Evolutionary conservation across 176 grass and related monocot species (phyloP).

Genomic region (Ampelocalamus luodianensis): DNA sequence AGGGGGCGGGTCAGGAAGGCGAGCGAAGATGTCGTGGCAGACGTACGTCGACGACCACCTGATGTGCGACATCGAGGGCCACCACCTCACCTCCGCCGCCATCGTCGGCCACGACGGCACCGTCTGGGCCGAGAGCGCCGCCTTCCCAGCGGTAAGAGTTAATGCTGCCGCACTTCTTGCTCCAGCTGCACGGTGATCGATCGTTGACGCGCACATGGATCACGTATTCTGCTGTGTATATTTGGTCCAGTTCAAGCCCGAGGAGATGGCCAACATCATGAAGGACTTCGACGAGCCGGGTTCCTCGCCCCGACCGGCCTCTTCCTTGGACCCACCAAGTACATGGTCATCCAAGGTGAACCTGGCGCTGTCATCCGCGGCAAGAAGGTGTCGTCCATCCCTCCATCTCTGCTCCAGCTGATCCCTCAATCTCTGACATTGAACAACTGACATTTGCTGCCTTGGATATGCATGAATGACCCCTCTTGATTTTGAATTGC

Average conservation of each 20-base stretch:
- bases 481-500: not conserved
- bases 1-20: not conserved
- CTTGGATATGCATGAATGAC: not conserved
- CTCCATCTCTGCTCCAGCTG: not conserved
- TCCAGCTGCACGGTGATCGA: not conserved
- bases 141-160: conserved; percentile 54
- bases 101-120: conserved; percentile 76
- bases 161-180: not conserved
- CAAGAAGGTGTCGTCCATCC: conserved; percentile 67
- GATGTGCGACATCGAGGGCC: conserved; percentile 78
- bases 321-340: conserved; percentile 66
- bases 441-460: not conserved
- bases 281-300: conserved; percentile 91
- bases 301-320: conserved; percentile 76
- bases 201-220: not conserved
- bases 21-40: conserved; percentile 79
- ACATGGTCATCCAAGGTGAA: conserved; percentile 95
- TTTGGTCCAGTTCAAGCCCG: conserved; percentile 59
- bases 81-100: conserved; percentile 75
- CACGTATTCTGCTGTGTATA: not conserved
- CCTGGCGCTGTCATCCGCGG: conserved; percentile 83
- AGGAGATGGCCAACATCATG: conserved; percentile 73
- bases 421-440: not conserved
- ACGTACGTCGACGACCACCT: conserved; percentile 85
- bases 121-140: conserved; percentile 69